A percentile compares a stretch with the other conserved stretches of the same genome.
phyloP scores from a whole-genome alignment of 2,329 filamentous ascomycete species.

The Penicillium sp. region DNA sequence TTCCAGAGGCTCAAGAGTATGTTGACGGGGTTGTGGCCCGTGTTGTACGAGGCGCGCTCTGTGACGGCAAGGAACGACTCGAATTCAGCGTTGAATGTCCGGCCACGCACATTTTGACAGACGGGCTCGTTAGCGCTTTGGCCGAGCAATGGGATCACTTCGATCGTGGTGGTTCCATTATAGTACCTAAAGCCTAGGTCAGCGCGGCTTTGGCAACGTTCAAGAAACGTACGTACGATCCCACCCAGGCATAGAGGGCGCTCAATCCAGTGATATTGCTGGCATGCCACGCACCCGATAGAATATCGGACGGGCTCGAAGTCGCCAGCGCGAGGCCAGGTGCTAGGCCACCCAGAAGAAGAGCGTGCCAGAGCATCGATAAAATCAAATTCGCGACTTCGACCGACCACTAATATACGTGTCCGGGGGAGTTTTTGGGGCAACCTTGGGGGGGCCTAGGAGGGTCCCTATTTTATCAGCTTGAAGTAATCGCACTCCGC shows the following conservation, averaged over 20 bases:
- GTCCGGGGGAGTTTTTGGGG: no score
- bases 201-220: background rate
- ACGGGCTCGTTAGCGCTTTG: background rate
- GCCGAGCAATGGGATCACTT: background rate
- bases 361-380: no score
- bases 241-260: background rate
- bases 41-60: conserved; percentile 10
- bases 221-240: background rate
- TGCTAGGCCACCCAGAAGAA: no score
- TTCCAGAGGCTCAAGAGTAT: conserved; percentile 12
- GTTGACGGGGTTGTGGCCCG: conserved; percentile 11
- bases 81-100: conserved; percentile 1
- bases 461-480: no score
- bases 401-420: no score
- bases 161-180: conserved; percentile 10
- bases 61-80: conserved; percentile 12
- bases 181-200: conserved; percentile 8
- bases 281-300: no score
- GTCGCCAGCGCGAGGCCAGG: no score
- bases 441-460: no score
- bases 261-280: background rate
- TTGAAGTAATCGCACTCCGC: no score
- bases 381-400: no score
- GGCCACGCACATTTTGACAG: background rate
- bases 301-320: no score